A percentile compares a stretch with the other conserved stretches of the same genome.
Evolutionary conservation across 2,329 filamentous ascomycete species (phyloP).

Genomic region (Colletotrichum tofieldiae): DNA sequence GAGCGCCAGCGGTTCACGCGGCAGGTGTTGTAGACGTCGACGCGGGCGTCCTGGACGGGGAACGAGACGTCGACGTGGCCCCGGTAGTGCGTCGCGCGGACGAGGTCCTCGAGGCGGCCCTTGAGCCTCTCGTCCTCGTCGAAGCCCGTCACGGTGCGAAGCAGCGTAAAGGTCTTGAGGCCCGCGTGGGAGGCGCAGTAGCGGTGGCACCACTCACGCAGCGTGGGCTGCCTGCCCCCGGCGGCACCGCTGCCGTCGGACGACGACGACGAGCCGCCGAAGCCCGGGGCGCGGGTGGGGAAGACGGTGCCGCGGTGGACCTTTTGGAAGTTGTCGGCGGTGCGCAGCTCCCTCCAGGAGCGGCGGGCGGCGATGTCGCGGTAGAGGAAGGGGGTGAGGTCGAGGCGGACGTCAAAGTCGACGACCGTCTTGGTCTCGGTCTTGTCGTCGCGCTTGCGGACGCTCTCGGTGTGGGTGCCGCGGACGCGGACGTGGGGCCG

Average conservation of each 20-base stretch:
- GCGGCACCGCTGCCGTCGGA: conserved; percentile 20
- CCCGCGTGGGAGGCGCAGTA: conserved; percentile 73
- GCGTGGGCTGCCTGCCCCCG: conserved; percentile 25
- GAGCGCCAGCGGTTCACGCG: conserved; percentile 76
- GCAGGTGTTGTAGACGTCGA: conserved; percentile 77
- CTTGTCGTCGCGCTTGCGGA: conserved; percentile 60
- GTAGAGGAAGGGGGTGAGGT: conserved; percentile 72
- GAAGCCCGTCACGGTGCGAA: conserved; percentile 71
- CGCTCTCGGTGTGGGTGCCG: conserved; percentile 67
- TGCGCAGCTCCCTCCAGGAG: conserved; percentile 63
- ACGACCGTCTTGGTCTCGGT: conserved; percentile 63
- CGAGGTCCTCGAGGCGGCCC: conserved; percentile 67
- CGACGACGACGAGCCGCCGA: conserved; percentile 49
- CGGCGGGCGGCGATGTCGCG: conserved; percentile 57
- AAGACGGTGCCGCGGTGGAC: conserved; percentile 76
- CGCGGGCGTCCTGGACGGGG: conserved; percentile 67
- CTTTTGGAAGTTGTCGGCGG: conserved; percentile 72
- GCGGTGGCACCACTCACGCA: conserved; percentile 76
- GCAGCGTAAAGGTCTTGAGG: conserved; percentile 71
- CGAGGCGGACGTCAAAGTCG: conserved; percentile 74
- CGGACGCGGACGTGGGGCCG: conserved; percentile 67
- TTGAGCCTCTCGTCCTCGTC: conserved; percentile 68
- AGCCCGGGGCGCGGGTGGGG: conserved; percentile 65
- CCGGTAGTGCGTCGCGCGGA: conserved; percentile 77
- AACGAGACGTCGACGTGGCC: conserved; percentile 74